Base-by-base conservation (phyloP, 345 rosid genomes). In the Eucalyptus guilfoylei region DNA sequence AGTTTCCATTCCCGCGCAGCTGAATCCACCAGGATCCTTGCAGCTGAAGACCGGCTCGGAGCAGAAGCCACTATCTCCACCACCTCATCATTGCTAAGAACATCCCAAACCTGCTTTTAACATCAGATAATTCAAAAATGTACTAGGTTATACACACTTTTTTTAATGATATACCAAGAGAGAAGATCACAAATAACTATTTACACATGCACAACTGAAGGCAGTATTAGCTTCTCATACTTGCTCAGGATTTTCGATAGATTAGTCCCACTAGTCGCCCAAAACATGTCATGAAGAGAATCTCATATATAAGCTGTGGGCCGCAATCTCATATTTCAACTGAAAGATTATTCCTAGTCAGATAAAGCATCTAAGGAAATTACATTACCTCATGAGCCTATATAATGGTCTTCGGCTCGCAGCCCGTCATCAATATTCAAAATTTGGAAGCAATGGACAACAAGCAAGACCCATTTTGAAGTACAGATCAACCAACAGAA, bases 1-100 rank as follows among this genome's bases (percentile, higher is more conserved):
- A 96, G 95, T 92, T 96, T 97, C 99, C 99, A 98, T 88, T 97
- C 97, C 2, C 94, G 96, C 24, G 98, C 97, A 86, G 99, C 99
- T 72, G 98, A 92, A 85, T 96, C 97, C 85, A 98, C 99, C 80
- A 98, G 89, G 60, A 93, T 92, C 91, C 98, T 95, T 32, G 99
- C 99, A 28, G 99, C 98, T 67, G 97, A 95, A 91, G 97, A 90
- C 48, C 99, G 94, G 42, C 92, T 94, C 44, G 99, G 95, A 89
- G 99, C 95, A 34, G 98, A 93, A 85, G 98, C 94, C 28, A 98
- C 95, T 17, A 98, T 94, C 91, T 95, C 98, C 60, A 98, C 99
- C 60, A 98, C 99, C 94, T 98, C 99, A 49, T 97, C 97, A 49
- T 98, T 98, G 95, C 97, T 98, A 92, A 98, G 90, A 85, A 96